These are phyloP conservation scores for Penicillium ochrochloron DNA, from an alignment of 495 filamentous ascomycete genomes.

Conservation along the genomic window DNA sequence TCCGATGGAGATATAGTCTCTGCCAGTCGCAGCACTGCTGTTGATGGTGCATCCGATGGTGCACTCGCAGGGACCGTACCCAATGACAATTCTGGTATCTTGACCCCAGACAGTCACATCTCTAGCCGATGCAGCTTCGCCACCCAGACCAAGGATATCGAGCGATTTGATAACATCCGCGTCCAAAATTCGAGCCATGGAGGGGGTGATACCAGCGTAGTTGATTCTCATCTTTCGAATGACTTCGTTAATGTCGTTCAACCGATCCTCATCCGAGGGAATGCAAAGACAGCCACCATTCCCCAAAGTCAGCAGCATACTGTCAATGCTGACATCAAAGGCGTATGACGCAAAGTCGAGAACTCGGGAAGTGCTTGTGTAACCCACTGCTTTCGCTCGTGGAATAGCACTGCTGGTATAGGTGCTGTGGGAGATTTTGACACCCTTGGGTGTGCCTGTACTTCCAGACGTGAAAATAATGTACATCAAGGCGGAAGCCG, in stretches of 20 bases:
- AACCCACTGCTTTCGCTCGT: conserved; percentile 42
- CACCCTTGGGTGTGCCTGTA: conserved; percentile 61
- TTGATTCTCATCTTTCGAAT: conserved; percentile 52
- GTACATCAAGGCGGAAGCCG: conserved; percentile 41
- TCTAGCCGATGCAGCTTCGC: conserved; percentile 52
- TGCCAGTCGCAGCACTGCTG: conserved; percentile 45
- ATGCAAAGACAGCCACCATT: conserved; percentile 57
- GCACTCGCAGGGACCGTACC: conserved; percentile 57
- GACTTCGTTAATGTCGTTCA: conserved; percentile 52
- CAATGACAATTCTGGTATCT: conserved; percentile 49
- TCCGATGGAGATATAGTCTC: conserved; percentile 44
- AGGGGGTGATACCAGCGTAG: conserved; percentile 55
- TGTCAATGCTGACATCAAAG: conserved; percentile 54
- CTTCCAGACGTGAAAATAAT: conserved; percentile 58
- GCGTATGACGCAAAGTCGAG: conserved; percentile 53
- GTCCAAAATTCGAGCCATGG: conserved; percentile 50
- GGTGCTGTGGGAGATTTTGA: conserved; percentile 54
- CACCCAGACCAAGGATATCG: conserved; percentile 52
- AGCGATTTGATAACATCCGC: conserved; percentile 51
- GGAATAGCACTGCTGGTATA: conserved; percentile 47
- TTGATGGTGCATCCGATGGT: conserved; percentile 53
- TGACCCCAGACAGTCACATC: conserved; percentile 47
- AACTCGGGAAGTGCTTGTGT: conserved; percentile 40
- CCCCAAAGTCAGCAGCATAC: conserved; percentile 50
- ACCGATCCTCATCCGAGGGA: conserved; percentile 53